phyloP scores from a whole-genome alignment of 2,329 filamentous ascomycete genomes.

The Aspergillus jensenii region DNA sequence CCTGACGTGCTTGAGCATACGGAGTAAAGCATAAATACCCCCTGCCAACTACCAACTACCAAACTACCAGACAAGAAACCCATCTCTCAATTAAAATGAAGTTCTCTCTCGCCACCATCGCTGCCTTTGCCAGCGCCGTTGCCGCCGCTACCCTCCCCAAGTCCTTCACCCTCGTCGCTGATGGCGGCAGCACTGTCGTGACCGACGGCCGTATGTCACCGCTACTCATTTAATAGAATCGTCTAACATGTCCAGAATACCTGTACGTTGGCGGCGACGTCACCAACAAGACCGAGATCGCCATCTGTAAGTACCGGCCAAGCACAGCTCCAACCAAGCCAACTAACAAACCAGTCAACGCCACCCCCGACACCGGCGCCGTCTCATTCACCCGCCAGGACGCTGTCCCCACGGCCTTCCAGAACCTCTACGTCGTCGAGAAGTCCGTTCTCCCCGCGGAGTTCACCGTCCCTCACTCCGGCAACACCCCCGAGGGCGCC shows the following conservation, averaged over 20 bases:
- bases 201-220: slow-evolving; percentile 28
- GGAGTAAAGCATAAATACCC: neutral
- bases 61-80: too few relatives aligned
- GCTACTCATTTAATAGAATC: neutral
- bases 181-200: slow-evolving; percentile 26
- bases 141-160: slow-evolving; percentile 22
- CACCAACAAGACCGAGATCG: slow-evolving; percentile 19
- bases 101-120: slow-evolving; percentile 26
- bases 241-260: slow-evolving; percentile 16
- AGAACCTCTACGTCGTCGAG: slow-evolving; percentile 29
- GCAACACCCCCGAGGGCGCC: slow-evolving; percentile 22
- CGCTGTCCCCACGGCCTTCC: slow-evolving; percentile 26
- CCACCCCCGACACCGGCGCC: slow-evolving; percentile 17
- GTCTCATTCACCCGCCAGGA: slow-evolving; percentile 25
- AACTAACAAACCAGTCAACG: slow-evolving; percentile 20
- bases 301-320: slow-evolving; percentile 23
- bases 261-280: slow-evolving; percentile 23
- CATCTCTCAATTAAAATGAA: slow-evolving; percentile 21
- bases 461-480: slow-evolving; percentile 30
- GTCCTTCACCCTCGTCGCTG: slow-evolving; percentile 28
- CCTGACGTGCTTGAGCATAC: neutral
- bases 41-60: neutral
- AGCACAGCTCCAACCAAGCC: neutral
- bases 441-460: slow-evolving; percentile 20
- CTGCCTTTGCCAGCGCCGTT: slow-evolving; percentile 22